Evolutionary conservation across 2,329 filamentous ascomycete species (phyloP).

Genomic region (Leptographium wingfieldii): DNA sequence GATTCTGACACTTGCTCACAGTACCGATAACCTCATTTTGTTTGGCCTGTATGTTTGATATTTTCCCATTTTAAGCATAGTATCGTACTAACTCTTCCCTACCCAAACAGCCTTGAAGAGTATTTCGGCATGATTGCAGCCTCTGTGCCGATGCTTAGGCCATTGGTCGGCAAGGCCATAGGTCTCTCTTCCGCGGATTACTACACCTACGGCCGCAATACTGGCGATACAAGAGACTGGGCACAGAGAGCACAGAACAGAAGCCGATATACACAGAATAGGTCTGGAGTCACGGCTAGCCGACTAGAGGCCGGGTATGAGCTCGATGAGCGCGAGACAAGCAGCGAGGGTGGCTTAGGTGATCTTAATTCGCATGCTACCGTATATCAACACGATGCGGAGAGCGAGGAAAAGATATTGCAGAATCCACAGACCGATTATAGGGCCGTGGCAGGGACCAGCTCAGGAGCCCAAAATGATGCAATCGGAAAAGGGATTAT

Average conservation of each 20-base stretch:
- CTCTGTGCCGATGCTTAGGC: constrained; percentile 26
- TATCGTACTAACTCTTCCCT: constrained; percentile 5
- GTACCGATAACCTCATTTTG: constrained; percentile 10
- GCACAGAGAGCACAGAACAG: background rate
- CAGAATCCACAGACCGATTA: background rate
- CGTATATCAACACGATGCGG: constrained; percentile 1
- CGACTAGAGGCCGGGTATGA: background rate
- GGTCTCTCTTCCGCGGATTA: constrained; percentile 12
- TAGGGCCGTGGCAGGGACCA: background rate
- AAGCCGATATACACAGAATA: background rate
- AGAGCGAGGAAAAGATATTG: constrained; percentile 4
- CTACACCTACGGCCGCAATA: constrained; percentile 4
- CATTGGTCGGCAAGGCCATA: constrained; percentile 20
- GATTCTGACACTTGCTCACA: background rate
- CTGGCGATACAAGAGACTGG: background rate
- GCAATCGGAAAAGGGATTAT: background rate
- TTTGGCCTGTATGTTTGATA: constrained; percentile 21
- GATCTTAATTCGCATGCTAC: background rate
- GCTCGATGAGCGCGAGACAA: constrained; percentile 3
- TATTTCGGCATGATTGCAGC: constrained; percentile 27
- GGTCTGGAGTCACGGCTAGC: background rate
- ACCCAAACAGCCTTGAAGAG: constrained; percentile 23
- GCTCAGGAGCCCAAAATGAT: too few relatives aligned
- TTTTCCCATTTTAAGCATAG: background rate
- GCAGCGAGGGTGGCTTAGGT: constrained; percentile 1